Evolutionary conservation across 768 basidiomycete species (phyloP).

Genomic region (Suillus occidentalis): DNA sequence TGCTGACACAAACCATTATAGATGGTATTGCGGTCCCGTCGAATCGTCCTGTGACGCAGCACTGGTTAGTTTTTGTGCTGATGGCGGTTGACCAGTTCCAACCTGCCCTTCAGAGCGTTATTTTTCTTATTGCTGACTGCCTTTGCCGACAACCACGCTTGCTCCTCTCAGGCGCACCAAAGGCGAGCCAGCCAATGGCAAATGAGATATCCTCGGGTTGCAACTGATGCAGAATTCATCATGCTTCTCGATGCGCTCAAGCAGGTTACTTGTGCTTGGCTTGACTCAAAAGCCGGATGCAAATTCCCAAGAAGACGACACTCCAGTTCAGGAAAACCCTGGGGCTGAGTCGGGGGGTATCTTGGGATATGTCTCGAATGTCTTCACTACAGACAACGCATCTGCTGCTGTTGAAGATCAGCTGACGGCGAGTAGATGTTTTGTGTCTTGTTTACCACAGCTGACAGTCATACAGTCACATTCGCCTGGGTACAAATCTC

Average conservation of each 20-base stretch:
- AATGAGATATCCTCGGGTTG: constrained; percentile 44
- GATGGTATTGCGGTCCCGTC: constrained; percentile 71
- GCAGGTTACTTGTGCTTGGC: constrained; percentile 72
- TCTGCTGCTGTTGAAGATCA: constrained; percentile 51
- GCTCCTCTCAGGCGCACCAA: too few relatives aligned
- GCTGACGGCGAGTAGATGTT: constrained; percentile 46
- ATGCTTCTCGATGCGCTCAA: constrained; percentile 86
- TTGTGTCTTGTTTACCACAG: not conserved
- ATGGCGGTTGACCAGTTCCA: too few relatives aligned
- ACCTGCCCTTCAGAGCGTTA: too few relatives aligned
- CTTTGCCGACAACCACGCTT: too few relatives aligned
- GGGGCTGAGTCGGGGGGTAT: too few relatives aligned
- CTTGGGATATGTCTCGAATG: constrained; percentile 24
- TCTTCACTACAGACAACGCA: constrained; percentile 56
- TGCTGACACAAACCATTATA: constrained; percentile 74
- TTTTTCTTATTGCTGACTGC: too few relatives aligned
- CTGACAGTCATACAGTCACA: constrained; percentile 42
- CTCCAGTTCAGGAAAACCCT: too few relatives aligned
- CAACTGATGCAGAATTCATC: constrained; percentile 79
- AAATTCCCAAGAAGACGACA: too few relatives aligned
- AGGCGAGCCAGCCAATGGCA: constrained; percentile 25
- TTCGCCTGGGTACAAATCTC: constrained; percentile 72
- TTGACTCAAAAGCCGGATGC: constrained; percentile 57
- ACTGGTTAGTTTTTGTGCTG: too few relatives aligned
- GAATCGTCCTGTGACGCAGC: too few relatives aligned